phyloP scores from a whole-genome alignment of 163 green algal species.

The Volvox carteri region DNA sequence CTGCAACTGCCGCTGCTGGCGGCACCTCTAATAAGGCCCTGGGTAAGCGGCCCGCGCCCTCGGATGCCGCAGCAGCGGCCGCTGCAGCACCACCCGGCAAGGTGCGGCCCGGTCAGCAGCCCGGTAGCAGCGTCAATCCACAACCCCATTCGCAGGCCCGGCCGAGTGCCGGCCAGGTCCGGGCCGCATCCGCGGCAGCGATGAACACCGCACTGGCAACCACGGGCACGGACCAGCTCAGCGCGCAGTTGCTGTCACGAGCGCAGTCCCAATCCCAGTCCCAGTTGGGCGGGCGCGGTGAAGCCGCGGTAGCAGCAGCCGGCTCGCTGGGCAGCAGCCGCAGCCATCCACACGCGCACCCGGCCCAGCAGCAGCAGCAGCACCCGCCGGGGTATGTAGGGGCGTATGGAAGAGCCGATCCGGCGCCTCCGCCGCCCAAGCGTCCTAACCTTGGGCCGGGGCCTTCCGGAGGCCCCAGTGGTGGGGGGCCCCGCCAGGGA shows the following conservation, averaged over 20 bases:
- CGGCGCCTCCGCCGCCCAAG: slow-evolving; percentile 25
- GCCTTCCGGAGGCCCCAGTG: neutral
- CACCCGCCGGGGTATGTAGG: slow-evolving; percentile 10
- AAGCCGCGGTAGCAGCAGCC: neutral
- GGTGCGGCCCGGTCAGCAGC: slow-evolving; percentile 1
- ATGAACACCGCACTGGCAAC: neutral
- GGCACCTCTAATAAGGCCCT: neutral
- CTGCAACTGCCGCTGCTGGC: neutral
- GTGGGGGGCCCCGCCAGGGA: neutral
- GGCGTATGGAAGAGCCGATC: slow-evolving; percentile 8
- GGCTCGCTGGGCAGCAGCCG: neutral
- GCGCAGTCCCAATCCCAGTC: neutral
- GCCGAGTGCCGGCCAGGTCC: neutral
- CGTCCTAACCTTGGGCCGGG: slow-evolving; percentile 31
- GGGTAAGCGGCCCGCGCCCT: neutral
- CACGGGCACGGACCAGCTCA: slow-evolving; percentile 12
- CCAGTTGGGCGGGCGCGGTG: neutral
- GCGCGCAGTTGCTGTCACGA: neutral
- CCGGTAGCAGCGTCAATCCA: neutral
- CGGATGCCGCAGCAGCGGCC: neutral
- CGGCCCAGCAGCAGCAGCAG: neutral
- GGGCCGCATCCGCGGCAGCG: slow-evolving; percentile 3
- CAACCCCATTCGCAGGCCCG: neutral
- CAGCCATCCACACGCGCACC: neutral
- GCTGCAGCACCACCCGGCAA: neutral